Conservation (phyloP, 495 filamentous ascomycete species). For the Trichocladium antarcticum region DNA sequence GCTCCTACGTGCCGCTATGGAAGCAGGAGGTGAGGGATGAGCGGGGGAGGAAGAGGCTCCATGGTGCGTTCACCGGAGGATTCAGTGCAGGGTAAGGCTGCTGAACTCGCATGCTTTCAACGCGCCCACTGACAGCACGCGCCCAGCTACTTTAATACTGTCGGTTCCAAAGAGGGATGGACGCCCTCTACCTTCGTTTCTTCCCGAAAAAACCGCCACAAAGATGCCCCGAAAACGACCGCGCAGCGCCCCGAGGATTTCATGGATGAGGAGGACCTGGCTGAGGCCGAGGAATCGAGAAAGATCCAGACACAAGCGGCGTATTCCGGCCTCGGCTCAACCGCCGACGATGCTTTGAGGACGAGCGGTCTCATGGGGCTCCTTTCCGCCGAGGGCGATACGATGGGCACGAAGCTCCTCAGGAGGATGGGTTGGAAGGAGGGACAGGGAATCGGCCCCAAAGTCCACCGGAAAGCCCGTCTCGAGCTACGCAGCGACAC, state of each 20-base stretch:
- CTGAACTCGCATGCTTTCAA: neutral
- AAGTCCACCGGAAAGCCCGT: slow-evolving; percentile 63
- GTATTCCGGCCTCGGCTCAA: slow-evolving; percentile 69
- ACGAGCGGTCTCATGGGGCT: slow-evolving; percentile 56
- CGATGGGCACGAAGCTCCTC: slow-evolving; percentile 77
- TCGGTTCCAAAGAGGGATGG: slow-evolving; percentile 98
- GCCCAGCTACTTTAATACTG: slow-evolving; percentile 87
- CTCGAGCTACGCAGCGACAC: slow-evolving; percentile 45
- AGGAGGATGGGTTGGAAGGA: slow-evolving; percentile 95
- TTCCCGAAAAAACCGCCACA: slow-evolving; percentile 66
- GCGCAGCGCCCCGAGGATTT: slow-evolving; percentile 77
- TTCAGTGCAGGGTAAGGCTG: slow-evolving; percentile 79
- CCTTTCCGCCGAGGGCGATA: slow-evolving; percentile 64
- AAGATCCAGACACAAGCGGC: slow-evolving; percentile 57
- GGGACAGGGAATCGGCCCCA: slow-evolving; percentile 86
- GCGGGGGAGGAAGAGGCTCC: slow-evolving; percentile 76
- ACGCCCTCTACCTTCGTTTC: slow-evolving; percentile 84
- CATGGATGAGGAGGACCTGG: slow-evolving; percentile 96
- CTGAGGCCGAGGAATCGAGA: slow-evolving; percentile 69
- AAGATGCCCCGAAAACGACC: slow-evolving; percentile 44
- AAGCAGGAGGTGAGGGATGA: slow-evolving; percentile 97
- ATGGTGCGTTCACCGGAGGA: slow-evolving; percentile 94
- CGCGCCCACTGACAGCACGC: neutral
- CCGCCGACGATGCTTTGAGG: slow-evolving; percentile 46
- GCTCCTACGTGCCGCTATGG: slow-evolving; percentile 88